phyloP scores from a whole-genome alignment of 1,139 yeast species.

The Kazachstania sp. region DNA sequence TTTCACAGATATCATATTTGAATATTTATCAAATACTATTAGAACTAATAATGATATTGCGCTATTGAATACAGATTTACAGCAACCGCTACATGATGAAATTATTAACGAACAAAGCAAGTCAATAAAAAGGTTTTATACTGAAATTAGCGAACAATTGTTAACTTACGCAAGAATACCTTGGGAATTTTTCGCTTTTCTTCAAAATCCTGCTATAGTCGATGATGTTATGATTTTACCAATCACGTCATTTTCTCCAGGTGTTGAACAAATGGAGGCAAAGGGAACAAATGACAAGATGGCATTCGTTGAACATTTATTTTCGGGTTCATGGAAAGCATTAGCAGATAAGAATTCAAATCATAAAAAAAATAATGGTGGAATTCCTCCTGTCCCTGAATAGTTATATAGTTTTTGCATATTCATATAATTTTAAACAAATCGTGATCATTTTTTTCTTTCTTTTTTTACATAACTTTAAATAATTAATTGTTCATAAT shows the following conservation, averaged over 20 bases:
- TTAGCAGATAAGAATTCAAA: slow-evolving; percentile 14
- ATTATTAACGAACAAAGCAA: slow-evolving; percentile 19
- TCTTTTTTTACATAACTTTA: too few species aligned
- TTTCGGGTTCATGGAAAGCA: slow-evolving; percentile 64
- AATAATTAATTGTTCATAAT: too few species aligned
- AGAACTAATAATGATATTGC: slow-evolving; percentile 35
- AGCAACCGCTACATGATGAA: slow-evolving; percentile 1
- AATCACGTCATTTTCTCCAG: slow-evolving; percentile 68
- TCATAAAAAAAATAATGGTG: neutral
- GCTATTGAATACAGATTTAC: slow-evolving; percentile 26
- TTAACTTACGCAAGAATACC: slow-evolving; percentile 15
- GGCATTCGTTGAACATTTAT: slow-evolving; percentile 65
- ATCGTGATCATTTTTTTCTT: too few species aligned
- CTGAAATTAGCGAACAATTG: slow-evolving; percentile 16
- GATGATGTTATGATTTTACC: slow-evolving; percentile 65
- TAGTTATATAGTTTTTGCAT: too few species aligned
- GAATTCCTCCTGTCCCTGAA: slow-evolving; percentile 1
- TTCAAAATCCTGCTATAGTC: slow-evolving; percentile 49
- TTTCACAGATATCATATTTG: slow-evolving; percentile 82
- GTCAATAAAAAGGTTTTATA: slow-evolving; percentile 24
- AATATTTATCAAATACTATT: slow-evolving; percentile 54
- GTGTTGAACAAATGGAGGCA: slow-evolving; percentile 75
- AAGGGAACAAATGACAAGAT: slow-evolving; percentile 38
- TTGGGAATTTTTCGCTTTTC: slow-evolving; percentile 60
- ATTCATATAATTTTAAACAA: too few species aligned